Percentiles rank a stretch among this genome's conserved stretches.
phyloP scores from a whole-genome alignment of 225 moss, liverwort and hornwort species.

The Bryum argenteum region DNA sequence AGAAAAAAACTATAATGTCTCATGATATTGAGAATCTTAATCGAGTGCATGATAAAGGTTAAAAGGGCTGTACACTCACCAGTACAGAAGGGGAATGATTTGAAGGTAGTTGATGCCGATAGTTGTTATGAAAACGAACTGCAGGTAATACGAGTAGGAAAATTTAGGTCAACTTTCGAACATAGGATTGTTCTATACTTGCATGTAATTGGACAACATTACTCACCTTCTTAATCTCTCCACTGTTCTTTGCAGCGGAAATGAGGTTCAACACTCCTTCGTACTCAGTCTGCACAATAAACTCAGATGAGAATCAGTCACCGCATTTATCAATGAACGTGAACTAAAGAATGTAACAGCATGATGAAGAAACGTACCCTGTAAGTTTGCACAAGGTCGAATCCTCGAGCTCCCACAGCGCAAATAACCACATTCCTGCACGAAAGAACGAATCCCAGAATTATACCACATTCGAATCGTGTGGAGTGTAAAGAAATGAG shows the following conservation, averaged over 20 bases:
- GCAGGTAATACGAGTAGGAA: slow-evolving; percentile 15
- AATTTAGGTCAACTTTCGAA: too few relatives aligned
- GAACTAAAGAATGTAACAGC: background rate
- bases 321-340: background rate
- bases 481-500: too few relatives aligned
- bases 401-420: slow-evolving; percentile 75
- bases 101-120: slow-evolving; percentile 82
- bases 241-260: slow-evolving; percentile 88
- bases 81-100: slow-evolving; percentile 82
- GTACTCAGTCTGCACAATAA: slow-evolving; percentile 67
- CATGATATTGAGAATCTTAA: too few relatives aligned
- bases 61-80: slow-evolving; percentile 61
- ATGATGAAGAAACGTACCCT: slow-evolving; percentile 41
- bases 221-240: slow-evolving; percentile 82
- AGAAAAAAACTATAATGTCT: too few relatives aligned
- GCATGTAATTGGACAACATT: too few relatives aligned
- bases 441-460: background rate
- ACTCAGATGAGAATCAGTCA: background rate
- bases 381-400: slow-evolving; percentile 77
- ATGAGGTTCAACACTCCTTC: slow-evolving; percentile 89
- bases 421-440: slow-evolving; percentile 85
- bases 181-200: too few relatives aligned
- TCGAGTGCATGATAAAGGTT: too few relatives aligned
- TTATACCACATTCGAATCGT: background rate
- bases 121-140: slow-evolving; percentile 85